Conservation (phyloP, 192 early-diverging fungal species). For the Phlyctochytrium planicorne region DNA sequence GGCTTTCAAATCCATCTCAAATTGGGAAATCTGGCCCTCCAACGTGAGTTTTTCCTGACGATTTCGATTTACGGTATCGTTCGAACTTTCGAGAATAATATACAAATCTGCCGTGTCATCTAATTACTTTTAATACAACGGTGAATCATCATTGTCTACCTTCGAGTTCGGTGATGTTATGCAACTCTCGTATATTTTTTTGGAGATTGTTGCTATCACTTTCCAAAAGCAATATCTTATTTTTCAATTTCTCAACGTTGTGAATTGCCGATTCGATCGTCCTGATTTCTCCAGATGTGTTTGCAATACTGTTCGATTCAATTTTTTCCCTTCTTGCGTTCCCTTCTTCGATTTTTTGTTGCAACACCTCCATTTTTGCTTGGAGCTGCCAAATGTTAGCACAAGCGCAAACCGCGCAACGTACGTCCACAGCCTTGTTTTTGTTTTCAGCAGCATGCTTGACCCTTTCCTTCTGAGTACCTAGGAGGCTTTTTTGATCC, state of each 20-base stretch:
- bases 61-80: background rate
- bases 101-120: background rate
- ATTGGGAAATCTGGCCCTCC: constrained; percentile 19
- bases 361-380: constrained; percentile 48
- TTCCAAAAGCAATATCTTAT: background rate
- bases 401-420: too few species aligned
- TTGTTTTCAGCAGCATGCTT: constrained; percentile 67
- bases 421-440: constrained; percentile 65
- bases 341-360: constrained; percentile 6
- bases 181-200: background rate
- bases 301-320: constrained; percentile 40
- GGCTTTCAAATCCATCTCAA: constrained; percentile 41
- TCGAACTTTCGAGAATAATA: background rate
- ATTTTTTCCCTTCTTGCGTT: constrained; percentile 38
- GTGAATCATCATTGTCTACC: background rate
- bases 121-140: too few species aligned
- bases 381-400: constrained; percentile 56
- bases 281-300: background rate
- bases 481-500: constrained; percentile 61
- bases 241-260: background rate
- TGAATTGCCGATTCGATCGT: background rate
- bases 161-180: background rate
- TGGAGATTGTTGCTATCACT: background rate
- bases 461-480: constrained; percentile 62
- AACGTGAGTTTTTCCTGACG: constrained; percentile 5